Evolutionary conservation across 495 filamentous ascomycete genomes (phyloP), one percentile per base, ranked within the genome.

Genomic region (Talaromyces adpressus): DNA sequence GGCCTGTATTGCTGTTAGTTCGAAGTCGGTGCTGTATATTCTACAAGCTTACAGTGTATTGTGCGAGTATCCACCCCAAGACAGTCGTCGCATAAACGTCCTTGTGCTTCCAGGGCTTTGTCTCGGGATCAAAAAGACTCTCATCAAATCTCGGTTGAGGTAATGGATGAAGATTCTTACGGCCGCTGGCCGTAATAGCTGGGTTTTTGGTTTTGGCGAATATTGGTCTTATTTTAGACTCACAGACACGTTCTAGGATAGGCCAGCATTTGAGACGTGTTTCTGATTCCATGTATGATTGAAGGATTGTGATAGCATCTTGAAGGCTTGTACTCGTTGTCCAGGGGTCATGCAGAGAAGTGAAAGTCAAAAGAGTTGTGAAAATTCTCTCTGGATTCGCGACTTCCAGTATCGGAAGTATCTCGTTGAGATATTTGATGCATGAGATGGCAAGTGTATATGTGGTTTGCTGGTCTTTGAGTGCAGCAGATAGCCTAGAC

Each of bases 81-180:
- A 89, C 79, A 0, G 88, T 79, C 1, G 89, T 73, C 3, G 85
- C 80, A 62, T 87, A 86, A 14, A 83, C 73, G 60, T 85, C 79
- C 1, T 75, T 74, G 61, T 80, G 84, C 68, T 92, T 93, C 92
- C 92, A 96, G 3, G 89, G 89, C 72, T 89, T 91, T 0, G 64
- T 67, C 9, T 73, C 73, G 3, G 76, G 77, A 63, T 84, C 82
- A 52, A 80, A 66, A 6, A 79, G 64, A 32, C 79, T 83, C 30
- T 72, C 65, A 49, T 82, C 78, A 30, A 78, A 79, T 0, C 75
- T 70, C 59, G 64, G 75, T 65, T 64, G 70, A 66, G 70, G 75
- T 62, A 75, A 63, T 14, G 81, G 77, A 63, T 85, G 75, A 60
- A 83, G 79, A 49, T 85, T 81, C 73, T 85, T 87, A 41, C 88